Base-by-base conservation (phyloP, 352 stramenopile species). In the Pseudoperonospora humuli region DNA sequence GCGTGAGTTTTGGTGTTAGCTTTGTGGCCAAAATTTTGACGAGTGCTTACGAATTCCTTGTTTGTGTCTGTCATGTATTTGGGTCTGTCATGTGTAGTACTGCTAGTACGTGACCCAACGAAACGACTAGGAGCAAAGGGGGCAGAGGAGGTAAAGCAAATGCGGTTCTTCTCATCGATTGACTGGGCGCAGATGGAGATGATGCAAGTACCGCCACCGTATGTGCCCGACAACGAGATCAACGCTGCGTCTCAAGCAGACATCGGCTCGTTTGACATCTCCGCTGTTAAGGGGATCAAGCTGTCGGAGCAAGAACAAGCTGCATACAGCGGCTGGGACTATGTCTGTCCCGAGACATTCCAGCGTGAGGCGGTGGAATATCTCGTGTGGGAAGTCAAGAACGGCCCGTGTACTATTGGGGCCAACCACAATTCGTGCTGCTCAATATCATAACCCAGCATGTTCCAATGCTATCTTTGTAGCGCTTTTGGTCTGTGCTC, bases 151-250 rank as follows among this genome's bases (percentile, higher is more conserved):
- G 51, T 92, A 10, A 87, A 89, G 54, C 59, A 67, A 10, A 77
- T 88, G 67, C 75, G 76, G 26, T 94, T 86, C 36, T 94, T 92
- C 45, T 65, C 75, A 2, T 55, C 56, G 1, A 57, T 93, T 15
- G 75, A 94, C 50, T 94, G 80, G 82, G 60, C 40, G 3, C 52
- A 67, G 40, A 82, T 94, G 51, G 75, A 89, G 51, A 67, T 56
- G 43, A 78, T 86, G 67, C 61, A 65, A 10, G 42, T 90, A 10
- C 40, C 61, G 13, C 77, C 80, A 7, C 77, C 77, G 11, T 90
- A 90, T 35, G 75, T 90, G 26, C 80, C 80, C 2, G 72, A 87
- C 34, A 84, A 84, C 35, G 78, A 88, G 50, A 90, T 93, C 58
- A 93, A 93, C 45, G 80, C 80, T 8, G 78, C 76, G 19, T 86